Percentiles rank a stretch among this genome's conserved stretches.
Evolutionary conservation across 2,329 filamentous ascomycete genomes (phyloP).

Genomic region (Ophiostoma populinum): DNA sequence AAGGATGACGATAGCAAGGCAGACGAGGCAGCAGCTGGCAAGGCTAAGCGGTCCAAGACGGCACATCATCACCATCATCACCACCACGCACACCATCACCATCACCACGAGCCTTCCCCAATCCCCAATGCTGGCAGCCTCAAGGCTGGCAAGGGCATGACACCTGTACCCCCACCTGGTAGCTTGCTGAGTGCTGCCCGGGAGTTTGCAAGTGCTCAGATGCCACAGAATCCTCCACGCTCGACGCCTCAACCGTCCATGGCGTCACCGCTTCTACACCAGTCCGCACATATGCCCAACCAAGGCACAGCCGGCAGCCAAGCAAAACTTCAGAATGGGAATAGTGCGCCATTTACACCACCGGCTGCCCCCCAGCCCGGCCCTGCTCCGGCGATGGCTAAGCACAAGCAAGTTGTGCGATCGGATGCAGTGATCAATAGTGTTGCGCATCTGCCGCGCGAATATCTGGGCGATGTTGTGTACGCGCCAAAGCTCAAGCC

Average conservation of each 20-base stretch:
- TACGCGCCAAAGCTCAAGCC: constrained; percentile 54
- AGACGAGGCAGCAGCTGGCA: constrained; percentile 47
- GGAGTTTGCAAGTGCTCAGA: constrained; percentile 19
- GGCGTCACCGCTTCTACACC: constrained; percentile 1
- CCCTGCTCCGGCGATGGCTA: constrained; percentile 14
- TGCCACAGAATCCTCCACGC: constrained; percentile 26
- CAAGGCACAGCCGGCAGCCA: constrained; percentile 13
- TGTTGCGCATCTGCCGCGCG: constrained; percentile 51
- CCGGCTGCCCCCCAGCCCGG: neutral
- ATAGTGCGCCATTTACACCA: neutral
- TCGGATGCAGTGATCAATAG: constrained; percentile 56
- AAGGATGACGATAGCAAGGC: constrained; percentile 52
- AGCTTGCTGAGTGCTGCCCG: constrained; percentile 16
- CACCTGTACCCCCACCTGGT: constrained; percentile 27
- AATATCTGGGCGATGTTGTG: constrained; percentile 69
- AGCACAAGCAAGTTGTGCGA: constrained; percentile 47
- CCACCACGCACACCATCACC: constrained; percentile 43
- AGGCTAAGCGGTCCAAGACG: constrained; percentile 51
- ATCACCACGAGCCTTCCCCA: constrained; percentile 31
- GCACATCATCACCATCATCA: constrained; percentile 47
- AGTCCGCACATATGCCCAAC: constrained; percentile 12
- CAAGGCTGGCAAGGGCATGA: constrained; percentile 31
- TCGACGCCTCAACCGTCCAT: constrained; percentile 9
- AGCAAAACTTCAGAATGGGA: neutral
- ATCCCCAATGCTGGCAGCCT: constrained; percentile 25